These are phyloP conservation scores for Penicillium crystallinum DNA, from an alignment of 495 filamentous ascomycete genomes.

Conservation along the genomic window DNA sequence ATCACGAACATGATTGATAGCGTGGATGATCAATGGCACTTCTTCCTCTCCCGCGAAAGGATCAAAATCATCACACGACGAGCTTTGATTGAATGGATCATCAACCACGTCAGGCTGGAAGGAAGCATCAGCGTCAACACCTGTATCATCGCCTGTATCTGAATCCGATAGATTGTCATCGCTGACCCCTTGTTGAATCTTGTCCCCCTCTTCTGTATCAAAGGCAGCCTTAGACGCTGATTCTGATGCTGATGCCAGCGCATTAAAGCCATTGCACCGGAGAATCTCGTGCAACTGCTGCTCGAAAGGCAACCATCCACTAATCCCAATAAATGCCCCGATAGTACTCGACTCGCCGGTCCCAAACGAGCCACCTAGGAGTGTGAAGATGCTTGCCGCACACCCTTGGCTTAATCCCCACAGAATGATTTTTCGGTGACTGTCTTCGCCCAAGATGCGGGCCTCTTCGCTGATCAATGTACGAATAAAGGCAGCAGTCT, in stretches of 20 bases:
- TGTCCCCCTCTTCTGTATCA: slow-evolving; percentile 2
- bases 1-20: slow-evolving; percentile 13
- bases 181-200: not conserved
- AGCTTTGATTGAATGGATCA: slow-evolving; percentile 5
- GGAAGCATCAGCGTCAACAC: not conserved
- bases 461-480: slow-evolving; percentile 36
- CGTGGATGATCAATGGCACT: slow-evolving; percentile 1
- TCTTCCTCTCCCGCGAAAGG: slow-evolving; percentile 15
- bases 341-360: slow-evolving; percentile 9
- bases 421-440: slow-evolving; percentile 39
- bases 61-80: slow-evolving; percentile 4
- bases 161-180: slow-evolving; percentile 5
- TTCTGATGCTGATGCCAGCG: no score
- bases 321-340: slow-evolving; percentile 50
- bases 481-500: slow-evolving; percentile 37
- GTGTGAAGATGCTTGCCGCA: slow-evolving; percentile 40
- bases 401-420: slow-evolving; percentile 55
- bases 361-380: slow-evolving; percentile 38
- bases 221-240: not conserved
- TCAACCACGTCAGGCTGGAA: not conserved
- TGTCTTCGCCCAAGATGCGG: slow-evolving; percentile 22
- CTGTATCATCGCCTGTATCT: not conserved
- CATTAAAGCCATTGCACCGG: not conserved
- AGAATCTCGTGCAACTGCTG: slow-evolving; percentile 27
- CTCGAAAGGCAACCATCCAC: slow-evolving; percentile 51